Base-by-base conservation (phyloP, 345 rosid genomes). In the Adansonia digitata region DNA sequence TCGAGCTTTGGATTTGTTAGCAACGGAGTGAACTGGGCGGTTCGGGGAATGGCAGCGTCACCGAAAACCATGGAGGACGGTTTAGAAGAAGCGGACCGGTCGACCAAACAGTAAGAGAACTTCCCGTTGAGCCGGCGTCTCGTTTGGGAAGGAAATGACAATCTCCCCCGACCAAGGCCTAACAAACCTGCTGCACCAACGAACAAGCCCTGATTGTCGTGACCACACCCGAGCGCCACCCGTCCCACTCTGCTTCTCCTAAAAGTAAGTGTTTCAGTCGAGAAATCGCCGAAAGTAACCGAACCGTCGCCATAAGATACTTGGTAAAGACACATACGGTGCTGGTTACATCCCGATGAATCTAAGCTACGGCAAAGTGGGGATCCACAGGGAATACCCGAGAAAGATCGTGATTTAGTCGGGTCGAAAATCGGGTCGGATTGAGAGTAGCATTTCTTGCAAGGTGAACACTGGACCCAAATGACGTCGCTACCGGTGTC, bases 271-370 rank as follows among this genome's bases (percentile, higher is more conserved):
- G 97, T 95, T 70, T 93, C 99, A 8, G 94, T 91, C 71, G 96
- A 86, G 85, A 91, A 90, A 10, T 93, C 97, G 2, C 98, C 99
- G 48, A 77, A 72, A 39, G 99, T 95, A 84, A 90, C 88, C 3
- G 99, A 94, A 17, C 97, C 97, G 74, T 94, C 99, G 1, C 99
- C 99, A 85, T 94, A 94, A 1, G 97, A 83, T 34, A 92, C 97
- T 81, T 90, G 92, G 80, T 93, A 94, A 48, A 91, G 89, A 77
- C 99, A 94, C 18, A 77, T 83, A 57, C 78, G 82, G 29, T 77
- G 85, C 1, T 75, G 74, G 13, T 82, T 85, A 71, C 89, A 91
- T 18, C 92, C 90, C 37, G 90, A 75, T 20, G 92, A 84, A 68
- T 90, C 94, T 75, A 90, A 82, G 64, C 82, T 77, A 73, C 79